Evolutionary conservation across 2,329 filamentous ascomycete genomes (phyloP).

Genomic region (Orbilia oligospora): DNA sequence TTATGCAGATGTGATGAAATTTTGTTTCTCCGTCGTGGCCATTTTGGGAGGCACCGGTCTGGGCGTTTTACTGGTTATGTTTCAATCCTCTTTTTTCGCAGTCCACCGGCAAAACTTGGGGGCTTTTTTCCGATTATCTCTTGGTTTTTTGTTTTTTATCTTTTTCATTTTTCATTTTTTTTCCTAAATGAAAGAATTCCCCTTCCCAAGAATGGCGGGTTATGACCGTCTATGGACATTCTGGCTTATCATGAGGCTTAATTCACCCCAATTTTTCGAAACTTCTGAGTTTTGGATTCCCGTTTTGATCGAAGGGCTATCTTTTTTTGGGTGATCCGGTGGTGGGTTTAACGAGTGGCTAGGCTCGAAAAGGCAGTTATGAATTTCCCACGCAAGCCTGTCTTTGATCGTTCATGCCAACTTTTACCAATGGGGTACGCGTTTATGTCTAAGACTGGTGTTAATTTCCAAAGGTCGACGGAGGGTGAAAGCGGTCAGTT

Average conservation of each 20-base stretch:
- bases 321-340: not conserved
- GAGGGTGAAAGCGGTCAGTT: conserved; percentile 3
- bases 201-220: not conserved
- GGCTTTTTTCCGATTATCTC: not conserved
- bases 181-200: not conserved
- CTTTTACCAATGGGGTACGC: not conserved
- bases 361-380: conserved; percentile 17
- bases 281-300: not conserved
- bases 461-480: conserved; percentile 12
- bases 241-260: conserved; percentile 2
- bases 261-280: not conserved
- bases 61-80: conserved; percentile 3
- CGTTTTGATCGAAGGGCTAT: conserved; percentile 1
- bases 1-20: conserved; percentile 15
- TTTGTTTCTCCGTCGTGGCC: not conserved
- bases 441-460: conserved; percentile 24
- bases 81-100: not conserved
- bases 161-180: no score
- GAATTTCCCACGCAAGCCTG: conserved; percentile 17
- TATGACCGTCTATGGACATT: not conserved
- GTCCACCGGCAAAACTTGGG: not conserved
- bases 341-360: not conserved
- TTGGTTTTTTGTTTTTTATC: not conserved
- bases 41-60: not conserved
- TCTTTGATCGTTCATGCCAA: conserved; percentile 24